Conservation (phyloP, 495 filamentous ascomycete species). For the Hypoxylon lenormandii region DNA sequence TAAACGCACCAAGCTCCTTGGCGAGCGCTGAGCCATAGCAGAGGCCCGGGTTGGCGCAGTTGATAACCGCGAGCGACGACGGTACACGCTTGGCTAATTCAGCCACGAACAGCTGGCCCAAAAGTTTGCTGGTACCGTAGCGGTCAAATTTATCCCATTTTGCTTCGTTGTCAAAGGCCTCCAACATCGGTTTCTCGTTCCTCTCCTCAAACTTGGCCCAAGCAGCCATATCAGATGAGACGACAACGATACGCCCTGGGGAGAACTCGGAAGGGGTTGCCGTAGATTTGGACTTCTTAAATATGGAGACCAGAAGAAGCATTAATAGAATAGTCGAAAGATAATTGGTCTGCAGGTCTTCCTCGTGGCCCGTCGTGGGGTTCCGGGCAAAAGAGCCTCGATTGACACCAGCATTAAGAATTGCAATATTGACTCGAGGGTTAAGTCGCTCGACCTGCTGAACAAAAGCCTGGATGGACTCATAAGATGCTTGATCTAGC, state of each 20-base stretch:
- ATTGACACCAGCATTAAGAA: slow-evolving; percentile 61
- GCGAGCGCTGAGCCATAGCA: slow-evolving; percentile 45
- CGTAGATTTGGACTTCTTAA: slow-evolving; percentile 51
- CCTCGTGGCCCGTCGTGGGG: slow-evolving; percentile 52
- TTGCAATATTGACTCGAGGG: slow-evolving; percentile 55
- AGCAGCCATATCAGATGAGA: slow-evolving; percentile 49
- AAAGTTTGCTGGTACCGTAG: slow-evolving; percentile 57
- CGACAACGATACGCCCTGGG: slow-evolving; percentile 52
- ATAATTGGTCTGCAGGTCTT: slow-evolving; percentile 58
- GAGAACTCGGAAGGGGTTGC: background rate
- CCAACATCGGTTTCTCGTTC: slow-evolving; percentile 47
- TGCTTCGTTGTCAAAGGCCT: slow-evolving; percentile 50
- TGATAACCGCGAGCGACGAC: slow-evolving; percentile 26
- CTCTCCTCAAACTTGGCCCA: slow-evolving; percentile 52
- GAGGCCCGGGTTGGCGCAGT: slow-evolving; percentile 34
- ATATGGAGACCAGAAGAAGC: slow-evolving; percentile 54
- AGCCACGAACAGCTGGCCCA: slow-evolving; percentile 55
- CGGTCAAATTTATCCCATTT: slow-evolving; percentile 18
- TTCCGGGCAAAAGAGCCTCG: background rate
- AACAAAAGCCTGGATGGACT: slow-evolving; percentile 54
- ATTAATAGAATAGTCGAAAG: slow-evolving; percentile 55
- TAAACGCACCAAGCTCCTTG: slow-evolving; percentile 16
- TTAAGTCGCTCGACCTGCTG: slow-evolving; percentile 47
- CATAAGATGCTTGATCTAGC: slow-evolving; percentile 61
- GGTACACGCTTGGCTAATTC: slow-evolving; percentile 51